Evolutionary conservation across 257 asterid genomes (phyloP), one percentile per base, ranked within the genome.

Genomic region (Avicennia marina): DNA sequence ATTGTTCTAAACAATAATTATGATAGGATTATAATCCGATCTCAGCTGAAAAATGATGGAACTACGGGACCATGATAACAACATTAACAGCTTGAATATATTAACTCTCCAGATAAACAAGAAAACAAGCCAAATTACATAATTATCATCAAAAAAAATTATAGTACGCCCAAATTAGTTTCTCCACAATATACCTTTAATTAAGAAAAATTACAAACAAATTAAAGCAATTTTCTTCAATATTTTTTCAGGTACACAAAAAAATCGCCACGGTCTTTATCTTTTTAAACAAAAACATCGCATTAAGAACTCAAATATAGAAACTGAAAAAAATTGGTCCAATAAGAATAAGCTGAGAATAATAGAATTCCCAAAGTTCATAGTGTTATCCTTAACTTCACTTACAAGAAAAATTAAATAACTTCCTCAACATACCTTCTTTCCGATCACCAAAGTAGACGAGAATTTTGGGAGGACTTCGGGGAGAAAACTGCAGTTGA

Each of bases 381-480:
- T 2, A 15, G 13, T 13, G 13, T 10, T 10, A 1, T 12, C 2
- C 1, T 19, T 11, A 42, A 17, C 32, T 9, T 10, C 6, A 38
- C 21, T 63, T 22, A 11, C 25, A 39, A 32, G 3, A 11, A 31
- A 29, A 9, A 29, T 36, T 10, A 53, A 48, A 27, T 27, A 26
- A 56, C 12, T 26, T 21, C 24, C 24, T 13, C 21, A 29, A 15
- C 15, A 16, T 63, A 20, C 70, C 71, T 65, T 36, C 22, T 54
- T 53, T 11, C 55, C 45, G 62, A 57, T 50, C 19, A 38, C 72
- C 58, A 27, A 72, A 56, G 18, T 32, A 29, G 54, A 47, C 10
- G 53, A 48, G 54, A 58, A 27, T 2, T 40, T 44, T 11, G 68
- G 66, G 75, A n/a, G 58, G 51, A 52, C 49, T 72, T 59, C 74